Conservation (phyloP, 1,284 basidiomycete genomes). For the Phellopilus nigrolimitatus region DNA sequence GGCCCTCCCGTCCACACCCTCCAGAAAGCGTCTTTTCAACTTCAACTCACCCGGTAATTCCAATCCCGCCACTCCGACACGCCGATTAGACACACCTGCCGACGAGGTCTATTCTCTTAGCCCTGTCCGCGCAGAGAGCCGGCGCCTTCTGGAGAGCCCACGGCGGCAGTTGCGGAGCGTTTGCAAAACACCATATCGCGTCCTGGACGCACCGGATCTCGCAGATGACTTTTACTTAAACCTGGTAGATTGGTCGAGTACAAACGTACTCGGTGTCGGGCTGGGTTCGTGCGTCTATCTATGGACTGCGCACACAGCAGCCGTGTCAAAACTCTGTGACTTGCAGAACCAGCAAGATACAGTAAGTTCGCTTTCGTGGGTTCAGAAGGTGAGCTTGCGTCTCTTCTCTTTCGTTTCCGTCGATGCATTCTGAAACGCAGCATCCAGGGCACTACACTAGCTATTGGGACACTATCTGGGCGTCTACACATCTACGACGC, state of each 20-base stretch:
- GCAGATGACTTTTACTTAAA: slow-evolving; percentile 99
- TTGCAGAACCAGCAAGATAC: slow-evolving; percentile 57
- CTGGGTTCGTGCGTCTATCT: slow-evolving; percentile 91
- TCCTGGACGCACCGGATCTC: slow-evolving; percentile 94
- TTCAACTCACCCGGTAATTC: slow-evolving; percentile 60
- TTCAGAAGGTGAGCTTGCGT: slow-evolving; percentile 63
- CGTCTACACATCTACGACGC: slow-evolving; percentile 94
- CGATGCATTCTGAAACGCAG: neutral
- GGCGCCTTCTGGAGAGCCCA: slow-evolving; percentile 82
- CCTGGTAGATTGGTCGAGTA: slow-evolving; percentile 94
- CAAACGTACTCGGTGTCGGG: slow-evolving; percentile 92
- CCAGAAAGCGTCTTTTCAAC: slow-evolving; percentile 60
- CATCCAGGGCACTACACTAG: slow-evolving; percentile 75
- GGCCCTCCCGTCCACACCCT: slow-evolving; percentile 56
- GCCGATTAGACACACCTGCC: slow-evolving; percentile 67
- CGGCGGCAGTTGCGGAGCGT: slow-evolving; percentile 78
- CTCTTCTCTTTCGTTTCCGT: neutral
- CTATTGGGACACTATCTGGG: slow-evolving; percentile 88
- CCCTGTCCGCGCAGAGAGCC: slow-evolving; percentile 83
- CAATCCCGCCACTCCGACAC: slow-evolving; percentile 51
- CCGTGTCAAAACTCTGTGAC: slow-evolving; percentile 91
- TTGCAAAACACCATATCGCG: slow-evolving; percentile 95
- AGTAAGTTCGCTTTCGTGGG: slow-evolving; percentile 88
- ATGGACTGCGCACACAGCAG: slow-evolving; percentile 93
- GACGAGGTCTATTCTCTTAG: slow-evolving; percentile 89